Base-by-base conservation (phyloP, 176 grass and related monocot species). In the Aegilops sharonensis region DNA sequence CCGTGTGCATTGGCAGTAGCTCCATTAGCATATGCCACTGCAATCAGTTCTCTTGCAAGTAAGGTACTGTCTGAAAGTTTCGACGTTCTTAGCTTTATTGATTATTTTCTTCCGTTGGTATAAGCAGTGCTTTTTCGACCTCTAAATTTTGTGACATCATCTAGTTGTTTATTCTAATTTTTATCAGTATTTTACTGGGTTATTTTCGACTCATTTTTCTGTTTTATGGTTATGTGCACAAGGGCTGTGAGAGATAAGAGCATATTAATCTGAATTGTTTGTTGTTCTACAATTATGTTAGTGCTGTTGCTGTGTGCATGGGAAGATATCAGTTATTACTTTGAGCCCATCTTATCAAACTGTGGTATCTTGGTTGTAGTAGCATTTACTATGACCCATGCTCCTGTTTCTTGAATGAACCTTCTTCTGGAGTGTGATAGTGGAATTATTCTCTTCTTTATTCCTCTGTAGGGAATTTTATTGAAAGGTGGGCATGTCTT, bases 401-500 rank as follows among this genome's bases (percentile, higher is more conserved):
- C 7, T 20, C 42, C 36, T 63, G 1, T 83, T 83, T 80, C 32
- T 91, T 18, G 42, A 31, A 76, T 47, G 17, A 88, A 63, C 10
- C 20, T 87, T 57, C 60, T 86, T 77, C 66, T 87, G 17, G 36
- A 52, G 66, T 68, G 12, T 20, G 78, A 78, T 75, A 79, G 68
- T 83, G 47, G 62, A 61, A 66, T 65, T 37, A 36, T 57, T 24
- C 65, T 87, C 50, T 37, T 82, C 72, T 86, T 82, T 77, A 8
- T 69, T 81, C 82, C 35, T 84, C 48, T 94, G 23, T 76, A 98
- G 96, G 96, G 96, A 89, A 95, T 98, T 91, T 89, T 98, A 84
- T 81, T 98, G 67, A 98, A 98, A 85, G 96, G 96, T 56, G 96
- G 96, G 27, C 93, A 98, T 91, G 96, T 98, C 25, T 85, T 98